Conservation (phyloP, 2,329 filamentous ascomycete genomes). For the Conoideocrella luteorostrata region DNA sequence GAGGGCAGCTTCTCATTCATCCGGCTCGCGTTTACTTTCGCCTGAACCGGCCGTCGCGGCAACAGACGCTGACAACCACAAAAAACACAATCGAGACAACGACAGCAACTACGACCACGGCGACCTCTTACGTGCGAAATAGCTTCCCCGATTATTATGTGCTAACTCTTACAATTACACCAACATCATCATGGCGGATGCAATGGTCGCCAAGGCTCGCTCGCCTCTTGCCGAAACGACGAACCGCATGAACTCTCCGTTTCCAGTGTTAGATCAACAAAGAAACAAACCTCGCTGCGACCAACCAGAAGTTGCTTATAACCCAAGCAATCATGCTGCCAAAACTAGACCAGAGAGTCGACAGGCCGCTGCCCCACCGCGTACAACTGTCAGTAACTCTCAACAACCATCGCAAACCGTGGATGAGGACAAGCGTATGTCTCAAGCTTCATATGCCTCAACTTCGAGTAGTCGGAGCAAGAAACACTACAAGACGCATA, state of each 20-base stretch:
- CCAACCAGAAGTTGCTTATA: slow-evolving; percentile 13
- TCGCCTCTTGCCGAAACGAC: slow-evolving; percentile 42
- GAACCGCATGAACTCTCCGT: slow-evolving; percentile 38
- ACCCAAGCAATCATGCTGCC: slow-evolving; percentile 7
- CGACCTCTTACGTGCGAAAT: slow-evolving; percentile 10
- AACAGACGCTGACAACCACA: background rate
- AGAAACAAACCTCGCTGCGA: slow-evolving; percentile 24
- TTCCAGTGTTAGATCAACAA: slow-evolving; percentile 20
- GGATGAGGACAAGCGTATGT: slow-evolving; percentile 31
- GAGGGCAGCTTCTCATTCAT: background rate
- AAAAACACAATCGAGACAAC: slow-evolving; percentile 8
- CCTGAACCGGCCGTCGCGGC: background rate
- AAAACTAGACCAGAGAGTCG: slow-evolving; percentile 4
- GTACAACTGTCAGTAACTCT: background rate
- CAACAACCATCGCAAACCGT: slow-evolving; percentile 20
- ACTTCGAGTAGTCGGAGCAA: slow-evolving; percentile 33
- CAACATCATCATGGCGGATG: slow-evolving; percentile 23
- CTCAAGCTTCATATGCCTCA: slow-evolving; percentile 35
- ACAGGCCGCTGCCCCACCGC: background rate
- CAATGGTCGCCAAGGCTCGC: slow-evolving; percentile 24
- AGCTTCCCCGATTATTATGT: slow-evolving; percentile 25
- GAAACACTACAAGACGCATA: slow-evolving; percentile 58
- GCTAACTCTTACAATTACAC: slow-evolving; percentile 21
- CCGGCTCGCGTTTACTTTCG: slow-evolving; percentile 3
- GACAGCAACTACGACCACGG: too few relatives aligned